phyloP scores from a whole-genome alignment of 169 alveolate genomes.

The Plasmodium fragile region DNA sequence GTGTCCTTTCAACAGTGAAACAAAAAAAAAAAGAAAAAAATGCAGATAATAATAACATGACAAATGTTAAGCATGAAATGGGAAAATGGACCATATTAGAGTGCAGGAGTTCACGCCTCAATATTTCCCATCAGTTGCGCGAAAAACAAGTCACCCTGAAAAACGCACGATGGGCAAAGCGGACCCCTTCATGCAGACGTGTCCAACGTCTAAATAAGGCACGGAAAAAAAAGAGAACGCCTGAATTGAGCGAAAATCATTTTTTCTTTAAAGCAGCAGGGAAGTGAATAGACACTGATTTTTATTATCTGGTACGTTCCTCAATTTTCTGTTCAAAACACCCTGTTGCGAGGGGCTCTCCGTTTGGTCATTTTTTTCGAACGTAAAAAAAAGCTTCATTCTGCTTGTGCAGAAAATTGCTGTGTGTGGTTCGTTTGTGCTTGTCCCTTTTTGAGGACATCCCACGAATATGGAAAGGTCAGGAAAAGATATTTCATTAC shows the following conservation, averaged over 20 bases:
- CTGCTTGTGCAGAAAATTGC: not conserved
- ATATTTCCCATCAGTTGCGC: not conserved
- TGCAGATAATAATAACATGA: not conserved
- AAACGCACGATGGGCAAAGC: not conserved
- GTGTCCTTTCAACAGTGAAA: not conserved
- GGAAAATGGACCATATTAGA: not conserved
- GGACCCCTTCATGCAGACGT: not conserved
- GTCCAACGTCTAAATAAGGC: not conserved
- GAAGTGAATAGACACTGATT: not conserved
- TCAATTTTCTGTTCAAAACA: not conserved
- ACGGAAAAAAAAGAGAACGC: not conserved
- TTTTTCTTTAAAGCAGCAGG: not conserved
- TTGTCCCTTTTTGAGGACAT: not conserved
- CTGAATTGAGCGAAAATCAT: not conserved
- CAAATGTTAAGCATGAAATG: not conserved
- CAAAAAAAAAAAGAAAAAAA: not conserved
- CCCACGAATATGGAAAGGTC: not conserved
- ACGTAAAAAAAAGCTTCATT: not conserved
- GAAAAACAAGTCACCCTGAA: not conserved
- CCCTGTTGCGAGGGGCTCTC: not conserved
- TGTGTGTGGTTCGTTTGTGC: not conserved
- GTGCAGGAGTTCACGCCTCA: not conserved
- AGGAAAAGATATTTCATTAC: not conserved
- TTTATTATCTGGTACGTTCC: not conserved
- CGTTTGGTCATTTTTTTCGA: not conserved